Percentiles rank a stretch among this genome's conserved stretches.
phyloP scores from a whole-genome alignment of 2,329 filamentous ascomycete genomes.

The Macrophomina tecta region DNA sequence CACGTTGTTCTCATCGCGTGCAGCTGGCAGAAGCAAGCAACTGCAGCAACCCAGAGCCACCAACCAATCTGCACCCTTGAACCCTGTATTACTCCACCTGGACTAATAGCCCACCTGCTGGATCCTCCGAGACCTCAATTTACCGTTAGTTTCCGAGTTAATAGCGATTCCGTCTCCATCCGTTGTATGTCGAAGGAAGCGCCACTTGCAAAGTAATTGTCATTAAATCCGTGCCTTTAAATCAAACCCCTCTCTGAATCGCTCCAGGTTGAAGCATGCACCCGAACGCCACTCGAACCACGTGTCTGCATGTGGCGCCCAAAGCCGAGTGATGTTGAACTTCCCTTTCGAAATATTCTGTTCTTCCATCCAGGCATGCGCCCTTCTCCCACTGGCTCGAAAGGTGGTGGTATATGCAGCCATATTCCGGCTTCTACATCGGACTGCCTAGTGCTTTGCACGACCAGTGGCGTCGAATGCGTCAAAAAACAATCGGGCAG shows the following conservation, averaged over 20 bases:
- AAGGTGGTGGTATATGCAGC: not conserved
- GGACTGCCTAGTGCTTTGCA: not conserved
- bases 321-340: no score
- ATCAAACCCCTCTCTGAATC: not conserved
- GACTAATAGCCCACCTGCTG: not conserved
- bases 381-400: not conserved
- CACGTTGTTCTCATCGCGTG: not conserved
- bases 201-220: not conserved
- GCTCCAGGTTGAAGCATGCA: conserved; percentile 4
- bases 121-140: not conserved
- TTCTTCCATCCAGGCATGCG: not conserved
- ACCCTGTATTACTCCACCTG: conserved; percentile 9
- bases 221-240: not conserved
- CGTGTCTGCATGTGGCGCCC: not conserved
- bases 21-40: not conserved
- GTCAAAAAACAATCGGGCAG: not conserved
- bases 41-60: not conserved
- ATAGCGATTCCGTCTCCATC: not conserved
- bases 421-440: not conserved
- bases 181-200: not conserved
- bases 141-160: not conserved
- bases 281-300: not conserved
- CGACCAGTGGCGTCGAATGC: not conserved
- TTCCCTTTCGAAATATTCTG: not conserved
- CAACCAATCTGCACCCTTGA: not conserved